Conservation (phyloP, 2,329 filamentous ascomycete species). For the Lasiodiplodia sp. region DNA sequence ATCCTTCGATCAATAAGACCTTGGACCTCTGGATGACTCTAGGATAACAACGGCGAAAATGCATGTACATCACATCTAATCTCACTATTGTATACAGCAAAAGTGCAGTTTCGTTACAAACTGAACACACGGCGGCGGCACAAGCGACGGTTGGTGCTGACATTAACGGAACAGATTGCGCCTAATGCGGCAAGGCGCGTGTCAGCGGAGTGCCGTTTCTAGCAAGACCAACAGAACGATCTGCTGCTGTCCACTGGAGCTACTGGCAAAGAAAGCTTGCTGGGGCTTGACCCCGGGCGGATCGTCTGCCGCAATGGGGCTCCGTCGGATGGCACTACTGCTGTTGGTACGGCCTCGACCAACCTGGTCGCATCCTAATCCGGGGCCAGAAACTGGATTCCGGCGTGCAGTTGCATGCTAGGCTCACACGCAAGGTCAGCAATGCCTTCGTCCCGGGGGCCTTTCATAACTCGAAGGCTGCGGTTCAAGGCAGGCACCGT, state of each 20-base stretch:
- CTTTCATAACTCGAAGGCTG: neutral
- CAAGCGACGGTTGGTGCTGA: neutral
- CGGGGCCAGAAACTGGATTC: neutral
- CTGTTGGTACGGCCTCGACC: neutral
- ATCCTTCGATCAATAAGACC: neutral
- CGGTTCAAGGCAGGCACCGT: neutral
- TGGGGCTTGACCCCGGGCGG: neutral
- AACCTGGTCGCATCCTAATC: neutral
- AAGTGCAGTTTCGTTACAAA: neutral
- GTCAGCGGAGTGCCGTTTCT: constrained; percentile 4
- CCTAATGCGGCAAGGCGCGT: neutral
- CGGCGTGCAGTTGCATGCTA: neutral
- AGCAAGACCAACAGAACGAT: constrained; percentile 3
- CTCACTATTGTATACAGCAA: neutral
- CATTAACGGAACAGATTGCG: neutral
- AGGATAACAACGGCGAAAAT: neutral
- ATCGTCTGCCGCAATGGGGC: constrained; percentile 3
- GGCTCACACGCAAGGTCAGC: neutral
- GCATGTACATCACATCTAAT: neutral
- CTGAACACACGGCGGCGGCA: neutral
- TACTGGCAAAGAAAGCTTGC: neutral
- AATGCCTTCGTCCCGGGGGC: neutral
- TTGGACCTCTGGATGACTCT: neutral
- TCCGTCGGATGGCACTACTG: neutral
- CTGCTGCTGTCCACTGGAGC: neutral